Evolutionary conservation across 495 filamentous ascomycete species (phyloP), one percentile per base, ranked within the genome.

Genomic region (Daldinia decipiens): DNA sequence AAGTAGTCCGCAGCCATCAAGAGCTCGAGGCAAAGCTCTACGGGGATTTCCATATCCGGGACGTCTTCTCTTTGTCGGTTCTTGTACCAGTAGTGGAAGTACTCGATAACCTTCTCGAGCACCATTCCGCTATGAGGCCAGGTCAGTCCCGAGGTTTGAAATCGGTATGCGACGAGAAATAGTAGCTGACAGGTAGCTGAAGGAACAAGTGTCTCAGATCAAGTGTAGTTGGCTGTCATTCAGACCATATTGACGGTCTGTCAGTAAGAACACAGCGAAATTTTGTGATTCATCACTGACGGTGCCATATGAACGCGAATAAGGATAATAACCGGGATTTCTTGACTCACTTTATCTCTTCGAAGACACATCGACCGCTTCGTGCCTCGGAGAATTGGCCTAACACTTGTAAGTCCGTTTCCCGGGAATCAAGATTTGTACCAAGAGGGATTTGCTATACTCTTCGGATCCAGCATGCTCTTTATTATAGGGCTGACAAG

Each of bases 21-120:
- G 73, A 97, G 78, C 78, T 97, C 89, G 75, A 98, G 75, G 73
- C 90, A 91, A 47, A 95, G 70, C 78, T 95, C 90, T 0, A 88
- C 84, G 34, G 92, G 88, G 36, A 89, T 86, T 19, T 97, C 93
- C 92, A 97, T 94, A 78, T 99, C 95, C 5, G 93, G 88, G 21
- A 97, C 93, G 67, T 96, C 89, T 55, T 87, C 85, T 65, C 81
- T 81, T 64, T 95, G 87, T 61, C 86, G 88, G 78, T 95, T 86
- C 79, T 93, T 93, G 78, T 97, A 86, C 78, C 91, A 91, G 82
- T 95, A 97, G 70, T 92, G 91, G 66, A 96, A 91, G 80, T 97
- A 97, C 81, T 97, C 92, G 78, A 88, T 93, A 39, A 97, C 91
- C 79, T 94, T 95, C 76, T 97, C 94, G 3, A 99, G 87, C 27